Conservation (phyloP, 768 basidiomycete genomes). For the Boletus vinaceobasis region DNA sequence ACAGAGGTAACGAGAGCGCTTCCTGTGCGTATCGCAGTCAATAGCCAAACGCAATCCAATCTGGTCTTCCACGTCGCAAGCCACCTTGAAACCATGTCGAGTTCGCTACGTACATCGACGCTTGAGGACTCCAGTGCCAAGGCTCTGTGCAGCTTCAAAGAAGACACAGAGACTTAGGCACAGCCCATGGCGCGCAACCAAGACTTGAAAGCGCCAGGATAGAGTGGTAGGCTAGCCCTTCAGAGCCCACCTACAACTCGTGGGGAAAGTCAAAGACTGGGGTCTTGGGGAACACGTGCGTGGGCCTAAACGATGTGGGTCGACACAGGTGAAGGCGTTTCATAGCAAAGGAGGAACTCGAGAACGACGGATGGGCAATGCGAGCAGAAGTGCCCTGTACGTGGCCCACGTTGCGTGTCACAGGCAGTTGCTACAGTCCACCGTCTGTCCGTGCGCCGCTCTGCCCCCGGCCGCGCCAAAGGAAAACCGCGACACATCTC, state of each 20-base stretch:
- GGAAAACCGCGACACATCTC: constrained; percentile 51
- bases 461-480: constrained; percentile 27
- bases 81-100: constrained; percentile 48
- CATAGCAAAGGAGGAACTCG: constrained; percentile 6
- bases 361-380: constrained; percentile 31
- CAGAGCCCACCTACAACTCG: constrained; percentile 17
- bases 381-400: constrained; percentile 31
- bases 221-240: constrained; percentile 25
- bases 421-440: constrained; percentile 4
- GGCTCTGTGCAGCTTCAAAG: constrained; percentile 14
- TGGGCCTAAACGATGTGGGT: constrained; percentile 30
- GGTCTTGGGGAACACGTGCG: constrained; percentile 40
- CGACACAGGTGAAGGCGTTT: constrained; percentile 17
- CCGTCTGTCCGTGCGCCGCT: constrained; percentile 41
- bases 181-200: constrained; percentile 53
- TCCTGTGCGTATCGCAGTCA: constrained; percentile 37
- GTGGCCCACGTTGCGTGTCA: constrained; percentile 28
- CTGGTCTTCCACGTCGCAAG: constrained; percentile 24
- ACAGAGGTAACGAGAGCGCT: constrained; percentile 16
- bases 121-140: constrained; percentile 45
- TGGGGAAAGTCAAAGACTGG: constrained; percentile 43
- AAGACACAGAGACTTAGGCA: constrained; percentile 23
- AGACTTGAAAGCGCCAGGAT: constrained; percentile 52
- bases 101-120: constrained; percentile 51
- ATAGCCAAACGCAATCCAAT: constrained; percentile 18